phyloP scores from a whole-genome alignment of 495 filamentous ascomycete species.

The Pseudevernia furfuracea region DNA sequence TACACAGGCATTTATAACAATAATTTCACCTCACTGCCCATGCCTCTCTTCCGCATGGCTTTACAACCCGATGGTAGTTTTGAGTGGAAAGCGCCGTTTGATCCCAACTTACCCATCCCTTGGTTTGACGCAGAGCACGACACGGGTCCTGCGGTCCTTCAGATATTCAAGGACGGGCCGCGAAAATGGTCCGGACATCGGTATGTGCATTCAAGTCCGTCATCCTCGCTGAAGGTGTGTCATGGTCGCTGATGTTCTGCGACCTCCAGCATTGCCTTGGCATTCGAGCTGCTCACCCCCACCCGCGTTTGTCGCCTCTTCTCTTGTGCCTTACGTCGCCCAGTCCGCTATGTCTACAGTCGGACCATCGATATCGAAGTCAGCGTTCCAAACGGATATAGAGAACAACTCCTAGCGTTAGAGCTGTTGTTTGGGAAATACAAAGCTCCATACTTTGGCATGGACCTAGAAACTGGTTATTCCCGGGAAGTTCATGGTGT shows the following conservation, averaged over 20 bases:
- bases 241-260: background rate
- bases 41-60: constrained; percentile 92
- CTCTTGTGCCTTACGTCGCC: constrained; percentile 64
- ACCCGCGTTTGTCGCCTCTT: constrained; percentile 74
- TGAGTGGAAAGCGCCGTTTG: constrained; percentile 90
- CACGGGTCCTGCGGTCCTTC: constrained; percentile 85
- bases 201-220: constrained; percentile 31
- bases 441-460: constrained; percentile 64
- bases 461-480: constrained; percentile 41
- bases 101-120: constrained; percentile 77
- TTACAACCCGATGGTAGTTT: constrained; percentile 75
- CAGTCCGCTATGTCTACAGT: constrained; percentile 65
- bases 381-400: constrained; percentile 80
- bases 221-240: background rate
- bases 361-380: constrained; percentile 74
- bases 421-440: constrained; percentile 54
- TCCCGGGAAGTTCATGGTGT: constrained; percentile 28
- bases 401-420: constrained; percentile 72
- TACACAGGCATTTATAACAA: constrained; percentile 99
- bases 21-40: constrained; percentile 90
- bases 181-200: constrained; percentile 77
- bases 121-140: constrained; percentile 98
- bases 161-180: constrained; percentile 90
- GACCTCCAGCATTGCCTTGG: constrained; percentile 66
- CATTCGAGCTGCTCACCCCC: constrained; percentile 85